Evolutionary conservation across 345 rosid genomes (phyloP).

Genomic region (Trapa incisa): DNA sequence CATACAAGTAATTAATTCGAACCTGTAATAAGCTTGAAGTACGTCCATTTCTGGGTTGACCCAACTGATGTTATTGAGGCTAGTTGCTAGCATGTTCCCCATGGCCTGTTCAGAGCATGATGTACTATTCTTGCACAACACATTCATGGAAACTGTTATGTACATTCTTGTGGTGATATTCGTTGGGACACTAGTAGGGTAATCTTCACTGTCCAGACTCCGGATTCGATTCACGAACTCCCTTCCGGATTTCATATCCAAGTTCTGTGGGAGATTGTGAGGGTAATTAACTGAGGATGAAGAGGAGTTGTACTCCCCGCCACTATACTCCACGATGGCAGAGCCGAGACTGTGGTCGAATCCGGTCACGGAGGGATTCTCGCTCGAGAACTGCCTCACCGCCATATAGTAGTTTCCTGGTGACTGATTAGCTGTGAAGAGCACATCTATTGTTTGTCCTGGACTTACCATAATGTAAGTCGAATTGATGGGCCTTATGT

Average conservation of each 20-base stretch:
- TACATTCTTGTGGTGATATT: constrained; percentile 12
- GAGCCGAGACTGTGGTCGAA: constrained; percentile 16
- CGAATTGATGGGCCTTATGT: constrained; percentile 14
- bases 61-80: constrained; percentile 3
- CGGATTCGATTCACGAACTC: background rate
- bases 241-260: constrained; percentile 9
- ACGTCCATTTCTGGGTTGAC: background rate
- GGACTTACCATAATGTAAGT: constrained; percentile 16
- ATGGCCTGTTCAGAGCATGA: background rate
- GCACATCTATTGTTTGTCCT: constrained; percentile 24
- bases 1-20: too few species aligned
- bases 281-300: constrained; percentile 5
- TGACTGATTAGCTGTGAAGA: constrained; percentile 16
- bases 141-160: constrained; percentile 13
- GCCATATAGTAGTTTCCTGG: constrained; percentile 23
- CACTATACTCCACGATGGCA: constrained; percentile 26
- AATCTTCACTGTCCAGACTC: constrained; percentile 13
- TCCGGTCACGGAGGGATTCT: background rate
- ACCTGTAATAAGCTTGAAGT: constrained; percentile 7
- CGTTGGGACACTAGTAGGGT: constrained; percentile 21
- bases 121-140: background rate
- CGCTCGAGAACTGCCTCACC: constrained; percentile 8
- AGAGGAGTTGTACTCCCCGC: constrained; percentile 6
- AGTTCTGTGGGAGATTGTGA: constrained; percentile 2
- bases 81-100: background rate